Evolutionary conservation across 2,329 filamentous ascomycete species (phyloP).

Genomic region (Pseudogymnoascus sp.): DNA sequence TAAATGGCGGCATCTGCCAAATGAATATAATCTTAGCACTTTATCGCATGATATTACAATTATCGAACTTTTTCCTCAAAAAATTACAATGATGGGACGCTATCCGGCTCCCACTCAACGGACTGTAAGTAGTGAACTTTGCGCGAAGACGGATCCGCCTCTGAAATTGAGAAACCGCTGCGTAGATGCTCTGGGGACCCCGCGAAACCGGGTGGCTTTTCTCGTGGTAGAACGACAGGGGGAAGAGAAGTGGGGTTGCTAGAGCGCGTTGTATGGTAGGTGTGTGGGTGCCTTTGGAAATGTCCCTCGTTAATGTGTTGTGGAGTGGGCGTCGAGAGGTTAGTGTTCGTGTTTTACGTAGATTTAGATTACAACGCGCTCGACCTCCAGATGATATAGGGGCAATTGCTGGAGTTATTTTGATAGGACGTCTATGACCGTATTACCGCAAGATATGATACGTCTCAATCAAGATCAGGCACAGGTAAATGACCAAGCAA

Average conservation of each 20-base stretch:
- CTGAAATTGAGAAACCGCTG: not conserved
- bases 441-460: not conserved
- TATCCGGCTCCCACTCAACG: not conserved
- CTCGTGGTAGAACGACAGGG: not conserved
- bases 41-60: not conserved
- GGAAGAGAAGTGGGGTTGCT: not conserved
- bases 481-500: slow-evolving; percentile 69
- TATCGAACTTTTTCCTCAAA: not conserved
- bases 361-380: not conserved
- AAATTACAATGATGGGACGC: not conserved
- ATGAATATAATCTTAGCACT: no score
- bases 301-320: not conserved
- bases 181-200: not conserved
- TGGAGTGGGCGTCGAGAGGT: not conserved
- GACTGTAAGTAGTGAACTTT: not conserved
- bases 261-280: not conserved
- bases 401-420: not conserved
- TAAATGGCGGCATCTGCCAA: no score
- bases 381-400: not conserved
- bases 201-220: not conserved
- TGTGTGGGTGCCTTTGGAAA: not conserved
- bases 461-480: slow-evolving; percentile 48
- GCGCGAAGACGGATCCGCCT: not conserved
- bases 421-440: not conserved
- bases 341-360: not conserved